Evolutionary conservation across 352 stramenopile genomes (phyloP), one percentile per base, ranked within the genome.

Genomic region (Globisporangium abappressorium): DNA sequence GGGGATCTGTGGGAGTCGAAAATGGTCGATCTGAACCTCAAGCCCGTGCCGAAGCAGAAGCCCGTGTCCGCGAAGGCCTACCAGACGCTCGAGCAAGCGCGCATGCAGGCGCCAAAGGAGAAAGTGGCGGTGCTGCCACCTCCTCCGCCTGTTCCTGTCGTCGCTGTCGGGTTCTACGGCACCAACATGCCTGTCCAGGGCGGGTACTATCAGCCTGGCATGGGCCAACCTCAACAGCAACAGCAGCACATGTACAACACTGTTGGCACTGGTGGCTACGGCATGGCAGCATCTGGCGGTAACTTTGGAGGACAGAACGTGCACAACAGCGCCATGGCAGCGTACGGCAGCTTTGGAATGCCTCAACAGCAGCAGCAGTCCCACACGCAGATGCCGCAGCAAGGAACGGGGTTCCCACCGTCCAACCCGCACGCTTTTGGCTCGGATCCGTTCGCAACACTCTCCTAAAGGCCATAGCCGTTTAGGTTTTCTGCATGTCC

Each of bases 11-110:
- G 86, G 86, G 79, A 77, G 4, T 91, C 86, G 46, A 78, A 71
- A 57, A 92, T 94, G 70, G 84, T 92, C 26, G 83, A 92, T 47
- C 65, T 94, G 51, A 89, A 94, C 68, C 69, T 94, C 46, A 90
- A 89, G 28, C 73, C 78, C 1, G 61, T 77, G 24, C 68, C 85
- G 57, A 81, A 85, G 62, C 71, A 62, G 18, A 72, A 84, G 47
- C 59, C 73, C n/a, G 72, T 80, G 3, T 77, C 72, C 3, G 73
- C 76, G 20, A 86, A 82, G 60, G 80, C 64, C 63, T 83, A 87
- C 56, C 86, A 92, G 66, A 90, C 86, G 24, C 66, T 94, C 15
- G 86, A 92, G 62, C 86, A 94, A 57, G 86, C 86, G 28, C 81
- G 84, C 9, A 62, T 88, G 51, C 67, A 81, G 46, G 81, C 82